Evolutionary conservation across 805 yeast species (phyloP), one percentile per base, ranked within the genome.

Genomic region (Yamadazyma philogaea): DNA sequence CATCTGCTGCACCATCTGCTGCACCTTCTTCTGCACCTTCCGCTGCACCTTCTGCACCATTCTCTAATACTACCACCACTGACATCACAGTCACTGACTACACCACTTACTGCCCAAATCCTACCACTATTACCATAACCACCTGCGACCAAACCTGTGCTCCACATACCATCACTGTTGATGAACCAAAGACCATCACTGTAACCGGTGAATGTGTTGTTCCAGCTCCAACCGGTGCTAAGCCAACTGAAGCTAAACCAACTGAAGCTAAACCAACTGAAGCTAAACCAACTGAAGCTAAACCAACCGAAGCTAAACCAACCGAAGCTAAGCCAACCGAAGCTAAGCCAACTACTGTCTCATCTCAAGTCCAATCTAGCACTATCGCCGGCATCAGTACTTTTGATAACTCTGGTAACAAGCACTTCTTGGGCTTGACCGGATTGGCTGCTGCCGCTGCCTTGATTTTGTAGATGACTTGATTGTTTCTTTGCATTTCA

Each of bases 71-170:
- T 45, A 22, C 18, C 34, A 53, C 58, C 27, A 34, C 52, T 39
- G 34, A 32, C n/a, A 44, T 51, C 21, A 63, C 67, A 20, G 59
- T 58, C 45, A 66, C 70, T 44, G 67, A 54, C 46, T 64, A 51
- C 57, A 53, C 59, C 51, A 66, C 71, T 46, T 64, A 56, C 63
- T 66, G 70, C 50, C 70, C 72, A 45, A 49, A 48, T 34, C 42
- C 61, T 30, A 66, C 72, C 34, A 56, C 60, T 28, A 37, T 66
- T 36, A 60, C 65, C 41, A 44, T 66, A 42, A 66, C 66, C 44
- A 60, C 60, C 33, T 62, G 69, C 50, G 42, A 57, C 41, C 34
- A 43, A 22, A 43, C 47, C 35, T 64, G 68, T 54, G 50, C 47
- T 15, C 58, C 60, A 32, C 45, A 52, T 44, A 47, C 52, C 43